These are phyloP conservation scores for Ulvella scutata DNA, from an alignment of 139 green algal genomes.

Conservation along the genomic window DNA sequence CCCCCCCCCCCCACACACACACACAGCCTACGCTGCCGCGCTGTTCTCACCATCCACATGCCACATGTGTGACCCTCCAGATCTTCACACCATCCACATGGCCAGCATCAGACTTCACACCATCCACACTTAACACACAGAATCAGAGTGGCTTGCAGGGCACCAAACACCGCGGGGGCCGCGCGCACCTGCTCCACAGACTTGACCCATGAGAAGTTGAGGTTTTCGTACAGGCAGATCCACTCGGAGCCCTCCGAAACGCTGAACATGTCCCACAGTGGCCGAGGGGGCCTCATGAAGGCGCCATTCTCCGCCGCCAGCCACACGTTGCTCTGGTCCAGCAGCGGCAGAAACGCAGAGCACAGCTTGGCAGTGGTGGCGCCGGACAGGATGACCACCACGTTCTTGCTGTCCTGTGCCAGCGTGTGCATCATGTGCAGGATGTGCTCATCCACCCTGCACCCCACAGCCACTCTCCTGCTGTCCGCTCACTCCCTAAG, in stretches of 20 bases:
- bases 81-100: no score
- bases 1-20: no score
- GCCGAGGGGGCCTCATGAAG: slow-evolving; percentile 54
- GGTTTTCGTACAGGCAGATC: slow-evolving; percentile 47
- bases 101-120: no score
- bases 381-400: slow-evolving; percentile 75
- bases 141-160: no score
- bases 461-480: no score
- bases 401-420: slow-evolving; percentile 32
- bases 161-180: no score
- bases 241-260: slow-evolving; percentile 26
- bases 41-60: no score
- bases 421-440: slow-evolving; percentile 12
- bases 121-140: no score
- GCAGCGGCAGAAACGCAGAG: background rate
- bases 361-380: slow-evolving; percentile 16
- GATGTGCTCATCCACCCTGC: slow-evolving; percentile 4
- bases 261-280: background rate
- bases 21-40: no score
- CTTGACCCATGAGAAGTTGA: slow-evolving; percentile 87
- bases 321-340: slow-evolving; percentile 41
- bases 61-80: no score
- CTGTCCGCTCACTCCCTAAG: no score
- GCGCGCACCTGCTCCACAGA: slow-evolving; percentile 52
- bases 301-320: slow-evolving; percentile 95